Evolutionary conservation across 805 yeast species (phyloP), one percentile per base, ranked within the genome.

Genomic region (Candida sithepensis): DNA sequence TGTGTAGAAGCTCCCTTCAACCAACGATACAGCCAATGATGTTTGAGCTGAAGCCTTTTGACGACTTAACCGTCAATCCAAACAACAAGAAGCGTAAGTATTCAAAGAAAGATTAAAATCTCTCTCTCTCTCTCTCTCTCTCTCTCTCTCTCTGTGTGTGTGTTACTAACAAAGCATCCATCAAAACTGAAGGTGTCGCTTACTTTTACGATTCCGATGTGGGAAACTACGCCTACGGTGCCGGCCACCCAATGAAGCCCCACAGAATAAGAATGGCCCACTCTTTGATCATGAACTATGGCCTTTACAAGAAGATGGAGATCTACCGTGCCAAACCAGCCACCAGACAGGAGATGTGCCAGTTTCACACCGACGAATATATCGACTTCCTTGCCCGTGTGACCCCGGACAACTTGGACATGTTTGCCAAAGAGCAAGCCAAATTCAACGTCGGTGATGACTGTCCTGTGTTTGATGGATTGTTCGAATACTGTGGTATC

Each of bases 211-310:
- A 85, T 66, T 81, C 96, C 24, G 99, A 92, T 65, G 96, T 94
- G 42, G 98, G 98, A 32, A 94, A 94, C 71, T 92, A 92, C 69
- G 96, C 97, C 40, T 94, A 94, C 65, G 98, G 98, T 48, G 94
- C 97, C 4, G 97, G 97, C 24, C 99, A 94, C 68, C 97, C 97
- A 37, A 94, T 94, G 99, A 94, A 94, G 66, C 99, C 99, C 21
- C 97, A 92, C 67, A 82, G 99, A 64, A 90, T 94, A 71, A 85
- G 98, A 81, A 91, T 94, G 96, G 96, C 98, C 7, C 98, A 94
- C 67, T 88, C 96, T 38, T 75, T 94, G 60, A 88, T 94, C 55
- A 92, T 94, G 96, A 91, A 92, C 70, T 94, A 94, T 67, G 98
- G 97, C 1, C 77, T 94, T 45, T 91, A 94, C 72, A 89, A 91